Conservation (phyloP, 2,329 filamentous ascomycete genomes). For the Stenocarpella maydis region DNA sequence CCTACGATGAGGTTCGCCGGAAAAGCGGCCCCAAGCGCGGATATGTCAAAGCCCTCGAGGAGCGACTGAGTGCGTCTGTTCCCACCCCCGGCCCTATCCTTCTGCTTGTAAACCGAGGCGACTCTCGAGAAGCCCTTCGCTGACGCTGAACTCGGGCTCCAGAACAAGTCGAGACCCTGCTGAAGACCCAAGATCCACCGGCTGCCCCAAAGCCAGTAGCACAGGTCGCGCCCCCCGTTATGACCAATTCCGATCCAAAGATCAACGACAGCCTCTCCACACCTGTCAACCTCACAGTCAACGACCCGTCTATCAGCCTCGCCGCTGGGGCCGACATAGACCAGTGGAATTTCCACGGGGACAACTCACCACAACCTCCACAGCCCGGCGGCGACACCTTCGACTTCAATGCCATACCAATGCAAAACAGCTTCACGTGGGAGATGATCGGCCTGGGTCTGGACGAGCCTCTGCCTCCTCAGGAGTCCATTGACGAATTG, state of each 20-base stretch:
- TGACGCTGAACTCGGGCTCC: slow-evolving; percentile 35
- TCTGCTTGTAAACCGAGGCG: not conserved
- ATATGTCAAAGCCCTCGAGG: slow-evolving; percentile 93
- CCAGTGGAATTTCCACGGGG: slow-evolving; percentile 62
- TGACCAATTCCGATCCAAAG: slow-evolving; percentile 36
- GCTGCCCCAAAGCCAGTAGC: slow-evolving; percentile 26
- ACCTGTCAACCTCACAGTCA: slow-evolving; percentile 51
- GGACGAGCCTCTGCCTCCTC: slow-evolving; percentile 66
- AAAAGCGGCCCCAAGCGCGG: slow-evolving; percentile 95
- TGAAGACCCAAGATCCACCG: slow-evolving; percentile 78
- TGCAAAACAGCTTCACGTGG: slow-evolving; percentile 75
- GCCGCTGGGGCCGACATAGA: slow-evolving; percentile 58
- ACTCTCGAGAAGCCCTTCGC: not conserved
- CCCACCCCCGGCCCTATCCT: not conserved
- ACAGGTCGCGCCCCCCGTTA: slow-evolving; percentile 41
- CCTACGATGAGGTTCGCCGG: slow-evolving; percentile 90
- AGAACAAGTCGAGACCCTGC: slow-evolving; percentile 93
- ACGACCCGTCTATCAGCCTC: slow-evolving; percentile 58
- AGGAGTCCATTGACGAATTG: slow-evolving; percentile 81
- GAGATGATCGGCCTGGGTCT: slow-evolving; percentile 73
- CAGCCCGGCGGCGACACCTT: slow-evolving; percentile 62
- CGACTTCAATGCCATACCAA: slow-evolving; percentile 62
- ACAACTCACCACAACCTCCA: slow-evolving; percentile 56
- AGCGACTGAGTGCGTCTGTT: slow-evolving; percentile 77
- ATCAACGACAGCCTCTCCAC: slow-evolving; percentile 45